Base-by-base conservation (phyloP, 2,329 filamentous ascomycete species). In the Alternaria consortialis region DNA sequence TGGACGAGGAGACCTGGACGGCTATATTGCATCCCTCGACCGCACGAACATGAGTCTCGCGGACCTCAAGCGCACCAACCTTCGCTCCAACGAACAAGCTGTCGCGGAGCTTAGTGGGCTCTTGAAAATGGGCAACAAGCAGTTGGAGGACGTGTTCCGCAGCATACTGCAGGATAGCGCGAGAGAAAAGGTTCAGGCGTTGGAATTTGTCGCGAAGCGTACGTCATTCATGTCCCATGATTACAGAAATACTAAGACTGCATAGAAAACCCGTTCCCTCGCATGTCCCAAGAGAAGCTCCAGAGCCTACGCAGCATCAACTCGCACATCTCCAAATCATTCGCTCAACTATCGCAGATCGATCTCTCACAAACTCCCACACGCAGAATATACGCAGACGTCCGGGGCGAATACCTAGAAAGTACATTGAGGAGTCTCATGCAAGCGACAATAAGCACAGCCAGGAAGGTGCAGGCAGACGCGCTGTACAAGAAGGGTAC, bases 171-270 rank as follows among this genome's bases (percentile, higher is more conserved):
- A 86, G 63, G 91, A 97, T 69, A 92, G 94, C 39, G 90, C 92
- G 13, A 87, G 87, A 52, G 87, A 91, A 37, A 75, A 73, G 3
- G 86, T 98, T 51, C 95, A 99, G 75, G 94, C 95, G 7, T 82
- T 99, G 44, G 92, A 97, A 78, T 97, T 90, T 74, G 90, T 97
- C 71, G 97, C 93, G 17, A 98, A 98, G 80, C 88, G 93, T 82
- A 86, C 84, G 76, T 51, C 46, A 5, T 36, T 12, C 20, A 20
- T 27, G 15, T 23, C 20, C 11, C 2, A 9, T 11, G 4, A 12
- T 2, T 11, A 23, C 9, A 20, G 12, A 9, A n/a, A 37, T 64
- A 56, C 62, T 71, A 61, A 73, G 58, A 58, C 15, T 43, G 7
- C 53, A 31, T 62, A 87, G 85, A 87, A 51, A 82, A 87, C 13